Percentiles rank a stretch among this genome's conserved stretches.
phyloP scores from a whole-genome alignment of 257 asterid species.

The Cruciata laevipes region DNA sequence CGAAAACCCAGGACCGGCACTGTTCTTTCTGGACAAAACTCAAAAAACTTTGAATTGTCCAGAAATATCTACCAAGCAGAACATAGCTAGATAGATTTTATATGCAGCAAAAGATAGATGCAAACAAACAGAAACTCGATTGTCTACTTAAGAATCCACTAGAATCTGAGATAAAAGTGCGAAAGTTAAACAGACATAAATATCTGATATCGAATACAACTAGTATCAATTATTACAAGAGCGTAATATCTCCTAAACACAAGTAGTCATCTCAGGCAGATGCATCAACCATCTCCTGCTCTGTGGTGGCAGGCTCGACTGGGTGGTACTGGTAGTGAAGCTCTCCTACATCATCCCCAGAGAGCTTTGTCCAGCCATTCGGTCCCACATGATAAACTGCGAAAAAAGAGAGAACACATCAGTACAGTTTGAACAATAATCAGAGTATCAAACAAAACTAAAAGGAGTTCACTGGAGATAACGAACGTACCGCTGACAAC shows the following conservation, averaged over 20 bases:
- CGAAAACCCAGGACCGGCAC: too few relatives aligned
- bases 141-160: neutral
- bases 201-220: conserved; percentile 3
- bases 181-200: too few relatives aligned
- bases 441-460: neutral
- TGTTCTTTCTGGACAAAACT: too few relatives aligned
- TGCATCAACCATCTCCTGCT: conserved; percentile 74
- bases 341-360: conserved; percentile 93
- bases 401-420: neutral
- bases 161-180: too few relatives aligned
- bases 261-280: conserved; percentile 27
- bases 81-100: neutral
- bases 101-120: neutral
- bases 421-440: neutral
- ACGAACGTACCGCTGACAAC: conserved; percentile 24
- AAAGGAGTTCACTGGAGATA: conserved; percentile 2
- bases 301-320: conserved; percentile 47
- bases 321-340: conserved; percentile 73
- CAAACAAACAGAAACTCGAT: neutral
- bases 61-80: neutral
- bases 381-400: conserved; percentile 85
- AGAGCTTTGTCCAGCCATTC: conserved; percentile 77
- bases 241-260: neutral
- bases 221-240: neutral
- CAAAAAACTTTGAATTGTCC: neutral